Base-by-base conservation (phyloP, 257 asterid species). In the Forsythia suspensa region DNA sequence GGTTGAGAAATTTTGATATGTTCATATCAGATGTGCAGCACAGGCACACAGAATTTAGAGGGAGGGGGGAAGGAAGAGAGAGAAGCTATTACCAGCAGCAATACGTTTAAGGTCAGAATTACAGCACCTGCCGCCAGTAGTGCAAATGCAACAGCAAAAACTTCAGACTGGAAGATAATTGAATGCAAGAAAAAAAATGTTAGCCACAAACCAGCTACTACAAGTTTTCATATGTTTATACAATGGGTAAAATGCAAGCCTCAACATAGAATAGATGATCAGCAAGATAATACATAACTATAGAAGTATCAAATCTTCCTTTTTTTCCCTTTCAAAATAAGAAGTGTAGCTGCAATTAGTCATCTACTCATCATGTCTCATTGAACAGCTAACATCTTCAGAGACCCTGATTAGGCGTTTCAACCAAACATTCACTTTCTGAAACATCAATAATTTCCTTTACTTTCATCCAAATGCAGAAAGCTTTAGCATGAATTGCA, bases 61-160 rank as follows among this genome's bases (percentile, higher is more conserved):
- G 66, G 21, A 6, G 21, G 46, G 12, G 11, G n/a, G 66, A 70
- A 29, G 81, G 72, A 79, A 57, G 55, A 71, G 80, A 48, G 78
- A 67, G 75, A 72, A 71, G 55, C 24, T 42, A 39, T 61, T 94
- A 96, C 99, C 98, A 92, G 95, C 77, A 91, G 89, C 87, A 92
- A 84, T 42, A 94, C 97, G 73, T 96, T 96, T 90, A 94, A 77
- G 76, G 98, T 96, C 86, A 96, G 89, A 86, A 96, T 88, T 43
- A 96, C 87, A 77, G 98, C 99, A 55, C 99, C 98, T 8, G 96
- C 88, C 8, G 98, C 99, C 10, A 96, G 95, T 55, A 90, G 89
- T 5, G 98, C 98, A 85, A 96, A 92, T 59, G 98, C 97, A 75
- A 96, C 99, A 52, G 97, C 98, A 82, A 94, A 96, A 77, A 96